Conservation (phyloP, 2,329 filamentous ascomycete species). For the Exophiala calicioides region DNA sequence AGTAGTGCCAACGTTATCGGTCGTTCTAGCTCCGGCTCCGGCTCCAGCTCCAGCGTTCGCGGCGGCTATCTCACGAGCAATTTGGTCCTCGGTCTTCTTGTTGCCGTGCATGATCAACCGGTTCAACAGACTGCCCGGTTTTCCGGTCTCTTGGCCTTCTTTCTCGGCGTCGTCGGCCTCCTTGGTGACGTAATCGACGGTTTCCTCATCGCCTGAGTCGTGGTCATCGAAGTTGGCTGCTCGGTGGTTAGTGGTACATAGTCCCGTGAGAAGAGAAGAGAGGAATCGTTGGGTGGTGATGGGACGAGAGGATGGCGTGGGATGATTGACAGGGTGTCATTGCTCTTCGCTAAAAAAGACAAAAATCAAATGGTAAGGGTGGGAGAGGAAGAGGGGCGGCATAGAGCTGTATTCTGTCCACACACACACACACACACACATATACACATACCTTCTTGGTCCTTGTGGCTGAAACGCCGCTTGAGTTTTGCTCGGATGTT, state of each 20-base stretch:
- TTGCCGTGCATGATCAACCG: conserved; percentile 31
- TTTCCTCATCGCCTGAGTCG: conserved; percentile 31
- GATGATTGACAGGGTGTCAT: too few relatives aligned
- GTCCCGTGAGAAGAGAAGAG: not conserved
- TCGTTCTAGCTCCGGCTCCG: not conserved
- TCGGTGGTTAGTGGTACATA: not conserved
- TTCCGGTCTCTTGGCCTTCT: conserved; percentile 25
- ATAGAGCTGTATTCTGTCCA: not conserved
- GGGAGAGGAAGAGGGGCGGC: not conserved
- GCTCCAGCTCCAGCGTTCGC: conserved; percentile 13
- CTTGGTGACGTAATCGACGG: conserved; percentile 24
- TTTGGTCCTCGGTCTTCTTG: conserved; percentile 31
- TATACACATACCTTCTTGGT: conserved; percentile 24
- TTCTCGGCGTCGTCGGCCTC: conserved; percentile 30
- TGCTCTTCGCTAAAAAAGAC: not conserved
- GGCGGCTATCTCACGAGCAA: conserved; percentile 22
- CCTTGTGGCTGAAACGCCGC: conserved; percentile 31
- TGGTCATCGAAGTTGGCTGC: conserved; percentile 29
- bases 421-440: not conserved
- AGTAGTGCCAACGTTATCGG: too few relatives aligned
- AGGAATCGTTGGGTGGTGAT: not conserved
- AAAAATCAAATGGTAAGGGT: not conserved
- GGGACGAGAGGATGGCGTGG: not conserved
- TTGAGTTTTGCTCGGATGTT: conserved; percentile 30
- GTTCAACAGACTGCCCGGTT: conserved; percentile 29